A percentile compares a stretch with the other conserved stretches of the same genome.
Conservation (phyloP, 305 asterid genomes). For the Solanum hybrid region DNA sequence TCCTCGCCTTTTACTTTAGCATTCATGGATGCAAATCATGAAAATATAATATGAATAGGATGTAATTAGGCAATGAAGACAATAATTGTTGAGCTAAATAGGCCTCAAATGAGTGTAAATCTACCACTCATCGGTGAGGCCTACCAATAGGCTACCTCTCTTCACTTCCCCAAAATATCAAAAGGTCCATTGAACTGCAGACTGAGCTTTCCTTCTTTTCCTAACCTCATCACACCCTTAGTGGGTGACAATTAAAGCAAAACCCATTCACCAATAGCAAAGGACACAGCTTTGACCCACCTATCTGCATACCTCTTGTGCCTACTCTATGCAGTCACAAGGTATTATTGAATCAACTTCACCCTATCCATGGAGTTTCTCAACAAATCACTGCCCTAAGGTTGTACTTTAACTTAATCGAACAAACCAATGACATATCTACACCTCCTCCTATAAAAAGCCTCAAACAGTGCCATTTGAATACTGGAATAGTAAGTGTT, state of each 20-base stretch:
- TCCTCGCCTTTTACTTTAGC: neutral
- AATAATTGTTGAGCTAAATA: neutral
- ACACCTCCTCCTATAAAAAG: neutral
- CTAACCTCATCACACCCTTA: neutral
- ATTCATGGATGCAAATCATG: neutral
- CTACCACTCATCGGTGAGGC: neutral
- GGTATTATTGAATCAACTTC: neutral
- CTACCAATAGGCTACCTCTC: neutral
- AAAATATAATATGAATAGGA: neutral
- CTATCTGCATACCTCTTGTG: neutral
- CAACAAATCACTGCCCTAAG: neutral
- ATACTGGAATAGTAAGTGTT: neutral
- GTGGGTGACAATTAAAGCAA: neutral
- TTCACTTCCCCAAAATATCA: neutral
- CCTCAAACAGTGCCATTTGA: neutral
- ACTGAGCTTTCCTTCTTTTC: neutral
- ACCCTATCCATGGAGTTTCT: neutral
- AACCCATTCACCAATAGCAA: neutral
- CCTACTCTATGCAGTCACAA: neutral
- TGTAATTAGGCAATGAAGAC: neutral
- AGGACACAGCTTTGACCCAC: neutral
- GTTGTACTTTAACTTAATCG: neutral
- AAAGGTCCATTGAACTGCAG: neutral
- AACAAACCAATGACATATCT: neutral
- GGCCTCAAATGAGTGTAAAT: neutral